Evolutionary conservation across 495 filamentous ascomycete species (phyloP), one percentile per base, ranked within the genome.

Genomic region (Aspergillus avenaceus): DNA sequence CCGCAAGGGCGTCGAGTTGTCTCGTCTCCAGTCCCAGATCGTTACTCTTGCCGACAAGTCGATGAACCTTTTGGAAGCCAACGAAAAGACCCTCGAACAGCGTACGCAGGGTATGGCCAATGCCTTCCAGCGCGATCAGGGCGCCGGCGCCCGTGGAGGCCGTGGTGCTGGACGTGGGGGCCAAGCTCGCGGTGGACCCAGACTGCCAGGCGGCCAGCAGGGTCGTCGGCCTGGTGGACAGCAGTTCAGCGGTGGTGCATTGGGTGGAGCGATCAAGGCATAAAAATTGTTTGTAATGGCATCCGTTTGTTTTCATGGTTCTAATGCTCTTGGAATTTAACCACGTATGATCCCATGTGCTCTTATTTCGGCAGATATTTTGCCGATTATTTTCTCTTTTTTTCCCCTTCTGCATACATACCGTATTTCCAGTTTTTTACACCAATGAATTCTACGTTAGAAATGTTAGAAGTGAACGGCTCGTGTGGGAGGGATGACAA

Each of bases 1-100:
- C 88, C 84, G 95, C 70, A 97, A 97, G 84, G 93, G 93, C 41
- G 93, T 99, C 47, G 95, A 99, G 77, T 80, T 99, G 41, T 96
- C 90, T 53, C 82, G 93, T 55, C 83, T 99, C 45, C 93, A 99
- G 75, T 95, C 88, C 72, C 75, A 97, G 65, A 90, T 95, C 48
- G 81, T 99, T 51, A 93, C 90, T 19, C 74, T 99, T 40, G 87
- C 87, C 49, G 93, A 99, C 76, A 99, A 97, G 80, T 92, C 93
- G 34, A 92, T 87, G 60, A 84, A 85, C 38, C 80, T 99, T 22
- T 96, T 97, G 68, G 93, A 99, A 76, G 83, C 85, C 61, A 99
- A 99, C 74, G 93, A 99, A 73, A 86, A 95, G 65, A 92, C 89
- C 41, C 78, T 97, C 53, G 93, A 99, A 80, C 90, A 95, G 70